phyloP scores from a whole-genome alignment of 139 green algal species.

The Chlorella sp. region DNA sequence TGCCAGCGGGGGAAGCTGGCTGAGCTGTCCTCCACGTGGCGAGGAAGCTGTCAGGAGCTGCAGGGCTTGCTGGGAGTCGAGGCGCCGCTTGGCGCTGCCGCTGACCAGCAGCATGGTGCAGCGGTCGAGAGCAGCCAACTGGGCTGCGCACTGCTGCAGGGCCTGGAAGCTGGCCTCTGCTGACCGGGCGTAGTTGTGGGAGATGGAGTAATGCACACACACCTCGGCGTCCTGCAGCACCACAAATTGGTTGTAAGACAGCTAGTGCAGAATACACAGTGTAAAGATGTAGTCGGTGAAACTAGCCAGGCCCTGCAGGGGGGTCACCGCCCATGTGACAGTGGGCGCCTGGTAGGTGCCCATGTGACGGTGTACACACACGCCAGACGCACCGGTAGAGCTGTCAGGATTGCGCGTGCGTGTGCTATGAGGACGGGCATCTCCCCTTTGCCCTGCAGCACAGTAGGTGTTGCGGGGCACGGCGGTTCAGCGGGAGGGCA shows the following conservation, averaged over 20 bases:
- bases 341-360: no score
- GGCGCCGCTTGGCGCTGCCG: conserved; percentile 43
- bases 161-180: conserved; percentile 17
- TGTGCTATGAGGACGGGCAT: neutral
- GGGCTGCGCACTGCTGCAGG: conserved; percentile 4
- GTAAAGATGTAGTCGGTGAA: no score
- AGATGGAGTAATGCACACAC: conserved; percentile 57
- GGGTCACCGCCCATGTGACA: no score
- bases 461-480: neutral
- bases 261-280: no score
- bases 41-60: conserved; percentile 1
- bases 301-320: no score
- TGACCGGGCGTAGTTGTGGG: conserved; percentile 47
- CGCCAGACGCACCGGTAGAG: no score
- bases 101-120: conserved; percentile 52
- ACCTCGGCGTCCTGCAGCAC: neutral
- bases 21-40: neutral
- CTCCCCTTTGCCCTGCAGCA: neutral
- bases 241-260: neutral
- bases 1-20: conserved; percentile 2
- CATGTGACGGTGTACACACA: no score
- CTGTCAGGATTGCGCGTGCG: neutral
- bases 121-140: neutral
- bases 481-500: no score
- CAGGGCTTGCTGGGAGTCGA: conserved; percentile 39